Evolutionary conservation across 2,329 filamentous ascomycete species (phyloP).

Genomic region (Cercospora beticola): DNA sequence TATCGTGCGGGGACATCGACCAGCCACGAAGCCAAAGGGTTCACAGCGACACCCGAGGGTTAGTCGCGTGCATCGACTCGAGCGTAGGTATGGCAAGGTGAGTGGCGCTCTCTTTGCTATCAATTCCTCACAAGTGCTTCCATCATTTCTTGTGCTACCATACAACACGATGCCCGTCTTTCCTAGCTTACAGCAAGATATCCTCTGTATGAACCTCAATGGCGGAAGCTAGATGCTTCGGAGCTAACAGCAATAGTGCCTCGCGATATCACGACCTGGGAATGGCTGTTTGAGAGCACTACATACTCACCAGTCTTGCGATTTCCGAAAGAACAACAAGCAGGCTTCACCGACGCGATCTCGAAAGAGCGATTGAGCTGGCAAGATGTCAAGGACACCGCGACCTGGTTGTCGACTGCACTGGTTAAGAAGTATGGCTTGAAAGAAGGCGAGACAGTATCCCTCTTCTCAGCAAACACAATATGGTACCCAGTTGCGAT

Average conservation of each 20-base stretch:
- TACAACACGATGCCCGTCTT: conserved; percentile 22
- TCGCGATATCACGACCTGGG: conserved; percentile 57
- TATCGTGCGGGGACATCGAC: conserved; percentile 2
- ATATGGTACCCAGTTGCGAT: conserved; percentile 68
- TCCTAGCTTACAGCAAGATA: conserved; percentile 29
- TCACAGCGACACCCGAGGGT: conserved; percentile 11
- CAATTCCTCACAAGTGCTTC: not conserved
- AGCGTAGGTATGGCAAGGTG: not conserved
- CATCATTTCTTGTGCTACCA: not conserved
- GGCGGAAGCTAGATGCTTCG: not conserved
- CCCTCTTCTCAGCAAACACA: conserved; percentile 63
- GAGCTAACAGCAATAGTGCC: conserved; percentile 47
- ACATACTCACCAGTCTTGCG: conserved; percentile 51
- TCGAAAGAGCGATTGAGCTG: conserved; percentile 61
- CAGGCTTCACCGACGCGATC: conserved; percentile 58
- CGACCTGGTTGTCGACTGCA: conserved; percentile 61
- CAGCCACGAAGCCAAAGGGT: conserved; percentile 1
- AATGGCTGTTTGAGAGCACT: conserved; percentile 60
- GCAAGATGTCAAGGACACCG: conserved; percentile 57
- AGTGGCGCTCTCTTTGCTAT: not conserved
- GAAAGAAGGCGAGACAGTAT: conserved; percentile 55
- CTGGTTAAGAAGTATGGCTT: conserved; percentile 58
- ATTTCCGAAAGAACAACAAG: conserved; percentile 42
- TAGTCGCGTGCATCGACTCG: conserved; percentile 3
- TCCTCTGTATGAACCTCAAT: conserved; percentile 20